Base-by-base conservation (phyloP, 306 rosid genomes). In the Sechiopsis laciniata region DNA sequence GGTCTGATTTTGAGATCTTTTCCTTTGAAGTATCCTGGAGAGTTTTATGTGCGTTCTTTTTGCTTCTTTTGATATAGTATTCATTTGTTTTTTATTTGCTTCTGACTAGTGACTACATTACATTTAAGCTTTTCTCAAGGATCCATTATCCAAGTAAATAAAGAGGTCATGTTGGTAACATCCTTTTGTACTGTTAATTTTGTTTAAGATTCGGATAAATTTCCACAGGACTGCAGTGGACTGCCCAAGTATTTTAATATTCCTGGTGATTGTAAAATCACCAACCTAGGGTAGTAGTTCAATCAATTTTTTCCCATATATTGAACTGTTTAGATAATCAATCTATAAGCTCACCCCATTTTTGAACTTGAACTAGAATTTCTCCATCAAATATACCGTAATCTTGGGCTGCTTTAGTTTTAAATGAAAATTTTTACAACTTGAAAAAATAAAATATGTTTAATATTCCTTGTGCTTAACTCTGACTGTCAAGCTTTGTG, bases 381-480 rank as follows among this genome's bases (percentile, higher is more conserved):
- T 69, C 45, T 68, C 74, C 55, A 3, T 51, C 16, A 20, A 7
- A 10, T 22, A 22, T 48, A 22, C 7, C 7, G 35, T 55, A 19
- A 45, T 12, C 5, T 70, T 70, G 74, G 74, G 74, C 51, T 14
- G 20, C 5, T 70, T 24, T 22, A 26, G 58, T 70, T 15, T 22
- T 15, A 51, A 15, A n/a, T 1, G 29, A 8, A 8, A 48, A 13
- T 0, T 21, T 20, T 20, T 68, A 68, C 40, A 68, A 20, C 40
- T 46, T 46, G 32, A 7, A 68, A 68, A 3, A 21, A 24, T 24
- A 45, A 32, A 50, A 45, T 50, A 13, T 13, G 11, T 48, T 67
- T 1, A 20, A 51, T 26, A 14, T 26, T 54, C 21, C 55, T 69
- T 15, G 59, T 51, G 21, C 56, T 69, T 13, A 2, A 24, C 15